Evolutionary conservation across 257 asterid species (phyloP), one percentile per base, ranked within the genome.

Genomic region (Salvia rosmarinus): DNA sequence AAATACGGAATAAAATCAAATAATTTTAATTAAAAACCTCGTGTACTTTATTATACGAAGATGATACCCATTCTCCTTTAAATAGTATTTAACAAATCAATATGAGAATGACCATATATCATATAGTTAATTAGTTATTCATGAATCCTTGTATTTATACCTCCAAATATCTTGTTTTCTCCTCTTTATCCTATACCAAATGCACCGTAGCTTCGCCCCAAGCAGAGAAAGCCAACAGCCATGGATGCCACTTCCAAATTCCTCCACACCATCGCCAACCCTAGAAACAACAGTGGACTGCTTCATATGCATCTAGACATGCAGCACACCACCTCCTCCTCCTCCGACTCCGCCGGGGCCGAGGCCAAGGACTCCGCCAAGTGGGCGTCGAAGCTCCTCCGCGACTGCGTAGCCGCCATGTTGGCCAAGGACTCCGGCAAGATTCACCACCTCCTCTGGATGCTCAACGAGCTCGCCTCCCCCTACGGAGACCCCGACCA

Each of bases 401-500:
- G 76, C 16, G 97, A 87, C 58, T 89, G 96, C 64, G 97, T 89
- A 1, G 49, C 73, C 11, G 97, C 97, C 58, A 81, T 93, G 52
- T 77, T 80, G 9, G 86, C 82, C 0, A 87, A 87, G 54, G 94
- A 93, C 72, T 86, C 96, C 1, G 46, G 37, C 70, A 89, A 81
- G 86, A 83, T 84, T 84, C 97, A 84, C 74, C 92, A 86, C 70
- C 85, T 90, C 21, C 67, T 94, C 2, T 94, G 98, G 97, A 89
- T 89, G 96, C 75, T 94, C 13, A 94, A 90, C 59, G 98, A 94
- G 84, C 95, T 91, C 5, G 79, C 96, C 55, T 94, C 97, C 20
- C 98, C 98, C 1, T 94, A 94, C 63, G 98, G 98, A n/a, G 98
- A 91, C 75, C 81, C 80, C 74, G 91, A 89, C 37, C 92, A 94